phyloP scores from a whole-genome alignment of 768 basidiomycete genomes.

The Daedaleopsis nitida region DNA sequence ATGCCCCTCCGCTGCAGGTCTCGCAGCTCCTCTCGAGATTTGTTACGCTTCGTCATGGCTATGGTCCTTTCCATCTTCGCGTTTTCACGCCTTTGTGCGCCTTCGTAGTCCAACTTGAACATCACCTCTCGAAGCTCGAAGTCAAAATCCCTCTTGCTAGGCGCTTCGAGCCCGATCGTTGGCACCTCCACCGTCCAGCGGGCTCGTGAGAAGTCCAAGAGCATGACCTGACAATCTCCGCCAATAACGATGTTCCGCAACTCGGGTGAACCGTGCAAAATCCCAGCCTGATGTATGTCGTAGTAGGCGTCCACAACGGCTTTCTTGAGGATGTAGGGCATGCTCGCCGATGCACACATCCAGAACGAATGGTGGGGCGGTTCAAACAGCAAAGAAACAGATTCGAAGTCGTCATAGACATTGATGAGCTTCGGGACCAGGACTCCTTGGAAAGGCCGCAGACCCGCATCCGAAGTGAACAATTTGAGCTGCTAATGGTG shows the following conservation, averaged over 20 bases:
- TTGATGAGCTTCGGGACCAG: constrained; percentile 57
- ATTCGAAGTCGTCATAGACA: constrained; percentile 41
- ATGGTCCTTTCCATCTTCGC: constrained; percentile 35
- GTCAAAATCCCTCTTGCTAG: constrained; percentile 43
- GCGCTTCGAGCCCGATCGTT: constrained; percentile 37
- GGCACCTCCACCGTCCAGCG: constrained; percentile 32
- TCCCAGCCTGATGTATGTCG: constrained; percentile 38
- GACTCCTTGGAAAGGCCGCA: constrained; percentile 52
- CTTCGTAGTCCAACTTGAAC: constrained; percentile 51
- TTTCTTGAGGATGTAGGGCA: constrained; percentile 57
- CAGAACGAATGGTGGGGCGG: constrained; percentile 61
- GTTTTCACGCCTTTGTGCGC: constrained; percentile 38
- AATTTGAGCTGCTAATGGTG: constrained; percentile 45
- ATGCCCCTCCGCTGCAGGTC: constrained; percentile 3
- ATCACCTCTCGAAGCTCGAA: constrained; percentile 59
- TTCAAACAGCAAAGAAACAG: constrained; percentile 51
- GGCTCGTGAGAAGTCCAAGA: constrained; percentile 57
- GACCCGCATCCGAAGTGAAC: constrained; percentile 47
- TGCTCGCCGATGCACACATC: constrained; percentile 59
- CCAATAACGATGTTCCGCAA: constrained; percentile 28
- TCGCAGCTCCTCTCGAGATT: constrained; percentile 19
- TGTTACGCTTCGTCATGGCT: constrained; percentile 31
- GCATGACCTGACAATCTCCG: constrained; percentile 41
- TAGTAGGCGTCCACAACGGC: constrained; percentile 52
- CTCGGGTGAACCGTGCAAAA: constrained; percentile 35